Base-by-base conservation (phyloP, 768 basidiomycete species). In the Podaxis sp. region DNA sequence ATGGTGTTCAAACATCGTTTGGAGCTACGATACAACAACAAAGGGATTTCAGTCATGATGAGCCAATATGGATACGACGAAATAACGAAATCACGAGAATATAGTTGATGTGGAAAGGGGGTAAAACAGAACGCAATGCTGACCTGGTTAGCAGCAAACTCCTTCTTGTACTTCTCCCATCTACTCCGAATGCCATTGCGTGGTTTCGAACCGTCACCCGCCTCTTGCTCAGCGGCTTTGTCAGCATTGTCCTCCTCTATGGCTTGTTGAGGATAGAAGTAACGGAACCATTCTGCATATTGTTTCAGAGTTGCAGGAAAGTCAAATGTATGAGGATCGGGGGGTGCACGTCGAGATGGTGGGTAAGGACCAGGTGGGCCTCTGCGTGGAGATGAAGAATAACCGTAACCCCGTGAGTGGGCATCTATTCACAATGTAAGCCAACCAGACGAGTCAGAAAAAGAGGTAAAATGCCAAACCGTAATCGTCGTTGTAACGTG, bases 111-210 rank as follows among this genome's bases (percentile, higher is more conserved):
- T 50, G 50, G 59, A 63, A 62, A 65, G 57, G 63, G 61, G 69
- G 47, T 66, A 64, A 68, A 62, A 67, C 51, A 66, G 68, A 67
- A 74, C 63, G 63, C 52, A 66, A 67, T 68, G 80, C 89, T 78
- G 69, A 95, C 95, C 88, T 97, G 95, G 61, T 83, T 83, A 50
- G 87, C 88, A 58, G 87, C 79, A 70, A 95, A 95, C 55, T 91
- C 89, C 74, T 94, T 95, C 76, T 94, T 93, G 72, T 97, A 96
- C 69, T 91, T 92, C 73, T 96, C 93, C 88, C 94, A 97, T 52
- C 86, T 85, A 62, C 82, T 73, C 73, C 85, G 87, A 74, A 93
- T 93, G 56, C 90, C 91, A 64, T 91, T 90, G 44, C 91, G 85
- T 46, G 91, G 91, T 71, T 90, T 91, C 27, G 86, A 81, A 38